These are phyloP conservation scores for Lenwebbia sp. DNA, from an alignment of 345 rosid genomes.

Conservation along the genomic window DNA sequence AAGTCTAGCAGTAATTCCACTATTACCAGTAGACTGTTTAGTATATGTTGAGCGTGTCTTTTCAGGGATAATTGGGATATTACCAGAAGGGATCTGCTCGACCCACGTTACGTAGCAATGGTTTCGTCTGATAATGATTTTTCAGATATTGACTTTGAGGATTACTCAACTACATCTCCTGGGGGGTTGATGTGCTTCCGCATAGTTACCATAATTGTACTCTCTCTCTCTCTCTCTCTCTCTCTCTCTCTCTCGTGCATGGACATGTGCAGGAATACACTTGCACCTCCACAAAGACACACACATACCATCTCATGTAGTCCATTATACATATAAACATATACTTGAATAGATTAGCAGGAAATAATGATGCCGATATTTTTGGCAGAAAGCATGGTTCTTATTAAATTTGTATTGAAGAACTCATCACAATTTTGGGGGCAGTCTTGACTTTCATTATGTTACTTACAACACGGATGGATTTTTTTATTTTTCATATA, in stretches of 20 bases:
- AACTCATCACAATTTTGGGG: neutral
- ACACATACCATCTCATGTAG: neutral
- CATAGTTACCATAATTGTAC: constrained; percentile 53
- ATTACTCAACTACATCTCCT: constrained; percentile 27
- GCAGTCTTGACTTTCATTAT: neutral
- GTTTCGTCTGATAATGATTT: constrained; percentile 24
- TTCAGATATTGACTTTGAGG: constrained; percentile 35
- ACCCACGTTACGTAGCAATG: constrained; percentile 35
- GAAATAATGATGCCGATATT: neutral
- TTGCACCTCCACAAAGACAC: neutral
- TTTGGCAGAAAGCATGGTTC: neutral
- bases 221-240: constrained; percentile 5
- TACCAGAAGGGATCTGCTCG: constrained; percentile 33
- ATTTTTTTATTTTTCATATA: neutral
- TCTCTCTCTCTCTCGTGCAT: neutral
- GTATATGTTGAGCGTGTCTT: neutral
- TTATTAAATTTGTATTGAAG: neutral
- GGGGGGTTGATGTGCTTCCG: constrained; percentile 67
- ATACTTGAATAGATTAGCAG: neutral
- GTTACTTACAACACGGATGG: neutral
- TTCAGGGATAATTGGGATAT: constrained; percentile 62
- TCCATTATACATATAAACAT: neutral
- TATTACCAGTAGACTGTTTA: neutral
- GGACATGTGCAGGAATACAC: neutral
- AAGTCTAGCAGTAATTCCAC: neutral